Conservation (phyloP, 1,284 basidiomycete species). For the Ustilago cynodontis region DNA sequence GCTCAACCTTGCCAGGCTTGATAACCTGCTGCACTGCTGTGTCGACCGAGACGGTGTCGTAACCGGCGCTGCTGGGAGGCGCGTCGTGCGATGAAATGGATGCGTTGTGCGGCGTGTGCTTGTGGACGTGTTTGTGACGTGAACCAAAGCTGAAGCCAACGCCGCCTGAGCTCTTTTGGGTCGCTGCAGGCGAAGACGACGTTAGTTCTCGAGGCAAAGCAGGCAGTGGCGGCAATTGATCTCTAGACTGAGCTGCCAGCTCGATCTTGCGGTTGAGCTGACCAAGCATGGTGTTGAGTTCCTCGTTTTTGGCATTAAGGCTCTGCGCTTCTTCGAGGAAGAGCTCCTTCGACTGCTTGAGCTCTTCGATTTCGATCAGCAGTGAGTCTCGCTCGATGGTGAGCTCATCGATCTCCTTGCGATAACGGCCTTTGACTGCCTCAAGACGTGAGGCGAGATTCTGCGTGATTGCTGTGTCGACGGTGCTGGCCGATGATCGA, state of each 20-base stretch:
- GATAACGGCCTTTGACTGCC: conserved; percentile 86
- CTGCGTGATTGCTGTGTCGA: conserved; percentile 74
- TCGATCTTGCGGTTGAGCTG: conserved; percentile 71
- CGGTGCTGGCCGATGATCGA: conserved; percentile 21
- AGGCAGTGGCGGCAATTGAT: conserved; percentile 39
- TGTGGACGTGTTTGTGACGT: conserved; percentile 39
- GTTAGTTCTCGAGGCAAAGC: conserved; percentile 20
- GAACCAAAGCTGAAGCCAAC: conserved; percentile 55
- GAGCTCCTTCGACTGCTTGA: conserved; percentile 85
- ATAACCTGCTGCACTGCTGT: conserved; percentile 71
- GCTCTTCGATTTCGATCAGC: conserved; percentile 84
- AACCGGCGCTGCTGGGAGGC: conserved; percentile 36
- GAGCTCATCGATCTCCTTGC: conserved; percentile 85
- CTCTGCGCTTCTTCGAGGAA: conserved; percentile 91
- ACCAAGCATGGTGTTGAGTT: conserved; percentile 85
- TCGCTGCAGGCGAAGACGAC: conserved; percentile 6
- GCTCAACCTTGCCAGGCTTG: conserved; percentile 71
- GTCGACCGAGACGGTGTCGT: conserved; percentile 55
- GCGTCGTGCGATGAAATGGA: conserved; percentile 52
- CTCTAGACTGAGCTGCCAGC: conserved; percentile 30
- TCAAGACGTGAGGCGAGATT: conserved; percentile 89
- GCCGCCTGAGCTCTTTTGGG: conserved; percentile 20
- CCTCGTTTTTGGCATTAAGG: conserved; percentile 90
- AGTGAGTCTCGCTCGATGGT: conserved; percentile 84
- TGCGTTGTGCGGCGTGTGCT: conserved; percentile 38